These are phyloP conservation scores for Dipteronia dyeriana DNA, from an alignment of 345 rosid species.

Conservation along the genomic window DNA sequence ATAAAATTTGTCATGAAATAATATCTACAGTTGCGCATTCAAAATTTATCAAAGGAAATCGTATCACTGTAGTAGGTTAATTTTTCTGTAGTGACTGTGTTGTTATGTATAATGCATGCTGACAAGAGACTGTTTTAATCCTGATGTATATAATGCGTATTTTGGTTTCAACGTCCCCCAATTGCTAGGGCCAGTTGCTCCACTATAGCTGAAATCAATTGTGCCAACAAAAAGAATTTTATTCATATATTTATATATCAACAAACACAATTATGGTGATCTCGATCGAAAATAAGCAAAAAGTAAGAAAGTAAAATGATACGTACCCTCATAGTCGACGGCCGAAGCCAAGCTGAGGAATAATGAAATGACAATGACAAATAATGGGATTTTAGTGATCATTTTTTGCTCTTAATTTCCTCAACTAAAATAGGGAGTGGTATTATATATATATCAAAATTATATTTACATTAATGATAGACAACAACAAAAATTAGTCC, in stretches of 20 bases:
- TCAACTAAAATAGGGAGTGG: too few species aligned
- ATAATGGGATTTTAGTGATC: slow-evolving; percentile 7
- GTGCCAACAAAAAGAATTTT: not conserved
- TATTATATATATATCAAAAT: too few species aligned
- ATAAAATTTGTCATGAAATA: too few species aligned
- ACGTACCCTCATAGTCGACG: not conserved
- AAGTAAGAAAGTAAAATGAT: not conserved
- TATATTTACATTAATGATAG: too few species aligned
- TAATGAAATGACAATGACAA: slow-evolving; percentile 18
- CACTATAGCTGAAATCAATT: slow-evolving; percentile 41
- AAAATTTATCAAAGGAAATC: too few species aligned
- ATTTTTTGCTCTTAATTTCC: not conserved
- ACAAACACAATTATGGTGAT: not conserved
- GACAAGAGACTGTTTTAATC: slow-evolving; percentile 69
- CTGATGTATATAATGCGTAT: slow-evolving; percentile 45
- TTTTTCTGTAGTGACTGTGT: too few species aligned
- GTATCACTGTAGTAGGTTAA: too few species aligned
- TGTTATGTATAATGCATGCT: slow-evolving; percentile 51
- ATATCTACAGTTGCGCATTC: too few species aligned
- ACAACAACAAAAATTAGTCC: too few species aligned
- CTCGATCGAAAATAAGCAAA: too few species aligned
- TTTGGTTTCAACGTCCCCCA: slow-evolving; percentile 58
- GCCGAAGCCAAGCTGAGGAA: slow-evolving; percentile 29
- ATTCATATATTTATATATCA: not conserved
- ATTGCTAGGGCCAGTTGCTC: slow-evolving; percentile 40